Percentiles rank a stretch among this genome's conserved stretches.
Evolutionary conservation across 2,329 filamentous ascomycete species (phyloP).

Genomic region (Rachicladosporium sp.): DNA sequence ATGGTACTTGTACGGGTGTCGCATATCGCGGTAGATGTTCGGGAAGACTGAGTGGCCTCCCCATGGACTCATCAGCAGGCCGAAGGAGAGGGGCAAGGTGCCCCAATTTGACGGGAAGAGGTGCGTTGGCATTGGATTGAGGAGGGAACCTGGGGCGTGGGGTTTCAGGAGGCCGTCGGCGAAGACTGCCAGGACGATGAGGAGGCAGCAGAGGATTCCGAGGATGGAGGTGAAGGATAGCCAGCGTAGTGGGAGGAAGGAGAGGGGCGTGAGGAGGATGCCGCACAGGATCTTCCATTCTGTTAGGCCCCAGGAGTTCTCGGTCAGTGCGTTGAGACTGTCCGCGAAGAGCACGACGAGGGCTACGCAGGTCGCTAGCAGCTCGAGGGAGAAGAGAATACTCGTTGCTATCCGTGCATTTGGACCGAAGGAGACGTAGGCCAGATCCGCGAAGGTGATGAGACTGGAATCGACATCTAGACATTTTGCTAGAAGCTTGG

Average conservation of each 20-base stretch:
- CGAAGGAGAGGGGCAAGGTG: constrained; percentile 76
- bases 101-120: constrained; percentile 78
- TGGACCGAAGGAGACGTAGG: constrained; percentile 78
- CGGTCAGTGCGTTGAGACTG: constrained; percentile 67
- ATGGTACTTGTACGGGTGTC: constrained; percentile 70
- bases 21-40: constrained; percentile 69
- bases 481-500: constrained; percentile 72
- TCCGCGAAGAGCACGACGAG: constrained; percentile 92
- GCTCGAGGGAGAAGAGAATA: constrained; percentile 74
- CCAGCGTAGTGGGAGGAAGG: constrained; percentile 70
- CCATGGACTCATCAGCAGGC: constrained; percentile 75
- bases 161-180: constrained; percentile 79
- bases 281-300: constrained; percentile 82
- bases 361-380: constrained; percentile 79
- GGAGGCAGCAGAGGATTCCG: constrained; percentile 81
- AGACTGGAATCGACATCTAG: constrained; percentile 74
- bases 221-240: constrained; percentile 85
- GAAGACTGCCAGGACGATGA: constrained; percentile 74
- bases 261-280: constrained; percentile 64
- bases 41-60: constrained; percentile 67
- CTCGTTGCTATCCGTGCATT: constrained; percentile 72
- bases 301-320: constrained; percentile 48
- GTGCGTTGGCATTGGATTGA: constrained; percentile 66
- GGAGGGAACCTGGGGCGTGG: constrained; percentile 66
- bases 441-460: constrained; percentile 89